phyloP scores from a whole-genome alignment of 805 yeast species.

The Metschnikowia kunwiensis region DNA sequence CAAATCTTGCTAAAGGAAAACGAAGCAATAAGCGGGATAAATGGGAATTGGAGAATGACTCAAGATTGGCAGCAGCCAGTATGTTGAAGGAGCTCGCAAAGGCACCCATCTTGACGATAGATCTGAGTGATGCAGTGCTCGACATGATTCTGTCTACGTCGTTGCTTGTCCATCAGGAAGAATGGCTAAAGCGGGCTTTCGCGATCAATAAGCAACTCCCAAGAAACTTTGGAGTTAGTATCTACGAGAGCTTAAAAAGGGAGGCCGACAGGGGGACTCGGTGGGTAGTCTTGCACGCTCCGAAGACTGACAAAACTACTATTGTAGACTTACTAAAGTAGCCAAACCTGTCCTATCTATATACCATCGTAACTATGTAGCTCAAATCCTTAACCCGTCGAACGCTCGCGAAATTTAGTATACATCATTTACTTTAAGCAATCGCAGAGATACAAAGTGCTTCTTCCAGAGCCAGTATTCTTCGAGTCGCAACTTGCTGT shows the following conservation, averaged over 20 bases:
- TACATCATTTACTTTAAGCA: no score
- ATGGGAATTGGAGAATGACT: slow-evolving; percentile 72
- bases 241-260: slow-evolving; percentile 67
- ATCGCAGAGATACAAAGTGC: slow-evolving; percentile 8
- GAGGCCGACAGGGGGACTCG: slow-evolving; percentile 70
- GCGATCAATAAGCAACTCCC: slow-evolving; percentile 75
- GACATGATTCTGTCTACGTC: slow-evolving; percentile 81
- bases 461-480: slow-evolving; percentile 73
- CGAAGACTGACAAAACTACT: slow-evolving; percentile 67
- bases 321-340: slow-evolving; percentile 29
- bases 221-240: slow-evolving; percentile 71
- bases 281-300: slow-evolving; percentile 75
- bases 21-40: slow-evolving; percentile 73
- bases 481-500: slow-evolving; percentile 55
- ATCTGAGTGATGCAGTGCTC: slow-evolving; percentile 77
- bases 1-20: slow-evolving; percentile 79
- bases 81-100: slow-evolving; percentile 53
- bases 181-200: slow-evolving; percentile 80
- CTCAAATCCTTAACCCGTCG: no score
- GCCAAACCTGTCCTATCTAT: no score
- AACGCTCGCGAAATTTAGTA: no score
- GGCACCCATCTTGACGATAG: slow-evolving; percentile 77
- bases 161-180: slow-evolving; percentile 63
- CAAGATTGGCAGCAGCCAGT: slow-evolving; percentile 56
- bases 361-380: no score